phyloP scores from a whole-genome alignment of 768 basidiomycete genomes.

The Phlegmacium glaucopus region DNA sequence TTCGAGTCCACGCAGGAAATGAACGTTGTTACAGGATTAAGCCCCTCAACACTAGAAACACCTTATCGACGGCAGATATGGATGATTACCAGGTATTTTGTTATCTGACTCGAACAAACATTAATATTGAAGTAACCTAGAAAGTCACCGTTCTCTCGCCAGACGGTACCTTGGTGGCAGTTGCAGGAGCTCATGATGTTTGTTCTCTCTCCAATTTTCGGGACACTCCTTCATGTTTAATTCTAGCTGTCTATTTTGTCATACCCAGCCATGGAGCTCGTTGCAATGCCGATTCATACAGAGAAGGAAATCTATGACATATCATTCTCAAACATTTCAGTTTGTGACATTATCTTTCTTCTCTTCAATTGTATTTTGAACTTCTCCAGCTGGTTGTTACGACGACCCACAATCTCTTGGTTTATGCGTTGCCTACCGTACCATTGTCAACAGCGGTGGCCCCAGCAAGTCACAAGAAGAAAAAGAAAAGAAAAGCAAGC shows the following conservation, averaged over 20 bases:
- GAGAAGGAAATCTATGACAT: conserved; percentile 86
- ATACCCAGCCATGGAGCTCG: conserved; percentile 54
- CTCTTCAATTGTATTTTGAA: background rate
- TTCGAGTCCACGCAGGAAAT: background rate
- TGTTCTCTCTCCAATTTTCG: conserved; percentile 17
- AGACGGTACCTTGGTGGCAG: conserved; percentile 57
- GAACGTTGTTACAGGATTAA: conserved; percentile 42
- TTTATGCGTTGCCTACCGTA: conserved; percentile 55
- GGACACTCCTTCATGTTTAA: conserved; percentile 4
- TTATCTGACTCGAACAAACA: conserved; percentile 1
- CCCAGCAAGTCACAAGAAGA: conserved; percentile 25
- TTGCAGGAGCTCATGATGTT: conserved; percentile 74
- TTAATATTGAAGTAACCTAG: conserved; percentile 37
- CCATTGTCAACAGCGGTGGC: conserved; percentile 11
- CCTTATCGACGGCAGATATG: conserved; percentile 52
- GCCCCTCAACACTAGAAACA: conserved; percentile 50
- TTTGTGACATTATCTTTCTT: conserved; percentile 20
- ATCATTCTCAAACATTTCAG: conserved; percentile 67
- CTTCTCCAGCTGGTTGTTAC: conserved; percentile 58
- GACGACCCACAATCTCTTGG: conserved; percentile 59
- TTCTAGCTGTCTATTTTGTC: conserved; percentile 60
- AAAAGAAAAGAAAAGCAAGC: conserved; percentile 37
- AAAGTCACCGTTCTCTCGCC: conserved; percentile 87
- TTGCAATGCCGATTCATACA: conserved; percentile 47
- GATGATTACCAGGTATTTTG: conserved; percentile 84